phyloP scores from a whole-genome alignment of 2,329 filamentous ascomycete genomes.

The Pezicula carpinea region DNA sequence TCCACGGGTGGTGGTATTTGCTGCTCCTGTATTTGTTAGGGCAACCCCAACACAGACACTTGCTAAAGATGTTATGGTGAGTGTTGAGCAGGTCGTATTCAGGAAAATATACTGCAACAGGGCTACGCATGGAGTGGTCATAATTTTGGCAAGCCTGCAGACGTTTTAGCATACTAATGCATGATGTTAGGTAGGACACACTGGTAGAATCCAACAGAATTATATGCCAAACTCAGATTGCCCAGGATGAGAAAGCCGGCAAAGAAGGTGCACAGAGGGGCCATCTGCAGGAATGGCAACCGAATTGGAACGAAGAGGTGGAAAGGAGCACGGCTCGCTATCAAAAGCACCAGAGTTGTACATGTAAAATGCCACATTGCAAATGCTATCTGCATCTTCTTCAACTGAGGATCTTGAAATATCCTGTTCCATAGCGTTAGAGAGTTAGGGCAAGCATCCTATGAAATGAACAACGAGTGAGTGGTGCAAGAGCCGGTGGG shows the following conservation, averaged over 20 bases:
- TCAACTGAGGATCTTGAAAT: constrained; percentile 38
- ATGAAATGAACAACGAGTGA: neutral
- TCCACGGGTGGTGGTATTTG: constrained; percentile 34
- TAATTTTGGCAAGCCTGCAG: constrained; percentile 37
- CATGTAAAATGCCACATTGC: constrained; percentile 44
- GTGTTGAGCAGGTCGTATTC: constrained; percentile 34
- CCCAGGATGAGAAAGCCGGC: constrained; percentile 41
- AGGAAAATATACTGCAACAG: constrained; percentile 40
- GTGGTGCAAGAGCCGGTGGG: neutral
- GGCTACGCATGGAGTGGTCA: constrained; percentile 42
- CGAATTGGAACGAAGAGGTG: constrained; percentile 39
- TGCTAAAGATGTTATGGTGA: constrained; percentile 35
- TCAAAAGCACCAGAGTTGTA: constrained; percentile 37
- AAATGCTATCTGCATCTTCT: constrained; percentile 39
- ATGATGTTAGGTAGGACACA: constrained; percentile 5
- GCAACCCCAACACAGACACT: constrained; percentile 38
- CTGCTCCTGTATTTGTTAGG: constrained; percentile 36
- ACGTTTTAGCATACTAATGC: neutral
- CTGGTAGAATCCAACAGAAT: constrained; percentile 43
- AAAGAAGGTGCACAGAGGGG: constrained; percentile 41
- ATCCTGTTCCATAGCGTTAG: constrained; percentile 26
- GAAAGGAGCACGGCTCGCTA: constrained; percentile 36
- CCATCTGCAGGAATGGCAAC: constrained; percentile 37
- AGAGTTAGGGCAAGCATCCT: neutral
- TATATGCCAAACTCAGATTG: constrained; percentile 40